A percentile compares a stretch with the other conserved stretches of the same genome.
phyloP scores from a whole-genome alignment of 1,284 basidiomycete species.

The Cryptococcus neoformans region DNA sequence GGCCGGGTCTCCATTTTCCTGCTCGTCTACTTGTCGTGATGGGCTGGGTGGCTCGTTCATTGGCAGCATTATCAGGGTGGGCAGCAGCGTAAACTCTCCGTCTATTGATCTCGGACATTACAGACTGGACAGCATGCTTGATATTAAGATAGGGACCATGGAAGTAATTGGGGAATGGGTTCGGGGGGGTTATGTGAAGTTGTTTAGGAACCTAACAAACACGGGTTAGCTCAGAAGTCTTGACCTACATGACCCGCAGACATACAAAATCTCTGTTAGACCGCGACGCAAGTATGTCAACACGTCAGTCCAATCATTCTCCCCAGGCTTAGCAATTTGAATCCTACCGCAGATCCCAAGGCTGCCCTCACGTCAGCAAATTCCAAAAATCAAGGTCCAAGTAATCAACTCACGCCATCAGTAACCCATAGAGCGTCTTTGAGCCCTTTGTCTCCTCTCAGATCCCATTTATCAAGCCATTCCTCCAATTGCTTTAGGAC shows the following conservation, averaged over 20 bases:
- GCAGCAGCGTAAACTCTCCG: slow-evolving; percentile 54
- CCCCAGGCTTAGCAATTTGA: neutral
- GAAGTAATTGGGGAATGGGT: slow-evolving; percentile 38
- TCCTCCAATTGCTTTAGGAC: slow-evolving; percentile 62
- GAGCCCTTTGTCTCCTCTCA: slow-evolving; percentile 43
- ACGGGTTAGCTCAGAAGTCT: neutral
- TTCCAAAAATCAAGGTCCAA: neutral
- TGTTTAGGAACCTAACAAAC: slow-evolving; percentile 42
- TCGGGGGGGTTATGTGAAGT: slow-evolving; percentile 44
- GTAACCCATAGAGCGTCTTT: slow-evolving; percentile 53
- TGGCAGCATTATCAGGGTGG: slow-evolving; percentile 16
- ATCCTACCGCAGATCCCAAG: slow-evolving; percentile 47
- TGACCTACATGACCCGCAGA: neutral
- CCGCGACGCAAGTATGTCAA: neutral
- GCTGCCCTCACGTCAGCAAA: slow-evolving; percentile 16
- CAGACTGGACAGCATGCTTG: slow-evolving; percentile 43
- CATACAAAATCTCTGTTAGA: slow-evolving; percentile 36
- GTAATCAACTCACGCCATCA: slow-evolving; percentile 48
- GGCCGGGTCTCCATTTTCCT: slow-evolving; percentile 3
- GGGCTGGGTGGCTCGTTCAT: slow-evolving; percentile 13
- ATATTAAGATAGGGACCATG: slow-evolving; percentile 45
- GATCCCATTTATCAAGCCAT: slow-evolving; percentile 59
- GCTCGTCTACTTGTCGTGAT: slow-evolving; percentile 26
- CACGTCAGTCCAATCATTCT: neutral
- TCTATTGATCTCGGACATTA: slow-evolving; percentile 53